phyloP scores from a whole-genome alignment of 805 yeast species.

The Tetrapisispora nanseiensis region DNA sequence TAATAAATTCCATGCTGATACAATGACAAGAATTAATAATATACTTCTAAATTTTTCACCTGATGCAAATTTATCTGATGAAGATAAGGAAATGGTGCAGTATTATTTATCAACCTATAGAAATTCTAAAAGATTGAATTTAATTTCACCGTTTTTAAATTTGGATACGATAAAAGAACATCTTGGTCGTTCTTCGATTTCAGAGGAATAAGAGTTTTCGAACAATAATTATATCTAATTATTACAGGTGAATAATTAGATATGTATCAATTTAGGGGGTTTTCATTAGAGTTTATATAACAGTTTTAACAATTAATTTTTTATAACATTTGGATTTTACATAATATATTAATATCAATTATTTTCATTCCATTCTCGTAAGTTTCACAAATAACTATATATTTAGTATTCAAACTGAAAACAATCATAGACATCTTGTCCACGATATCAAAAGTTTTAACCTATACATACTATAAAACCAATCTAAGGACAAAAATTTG shows the following conservation, averaged over 20 bases:
- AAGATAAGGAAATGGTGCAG: constrained; percentile 59
- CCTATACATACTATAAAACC: too few species aligned
- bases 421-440: too few species aligned
- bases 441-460: too few species aligned
- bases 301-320: not conserved
- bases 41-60: constrained; percentile 55
- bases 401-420: too few species aligned
- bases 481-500: too few species aligned
- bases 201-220: not conserved
- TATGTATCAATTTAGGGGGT: not conserved
- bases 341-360: too few species aligned
- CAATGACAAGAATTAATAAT: constrained; percentile 57
- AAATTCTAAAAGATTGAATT: constrained; percentile 80
- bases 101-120: constrained; percentile 79
- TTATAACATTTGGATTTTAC: not conserved
- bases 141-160: constrained; percentile 16
- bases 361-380: too few species aligned
- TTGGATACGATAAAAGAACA: not conserved
- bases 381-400: too few species aligned
- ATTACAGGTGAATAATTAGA: not conserved
- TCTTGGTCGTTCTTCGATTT: not conserved
- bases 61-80: constrained; percentile 39
- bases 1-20: constrained; percentile 70
- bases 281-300: not conserved
- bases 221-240: not conserved